These are phyloP conservation scores for Gilbertella persicaria DNA, from an alignment of 371 early-diverging fungal species.

Conservation along the genomic window DNA sequence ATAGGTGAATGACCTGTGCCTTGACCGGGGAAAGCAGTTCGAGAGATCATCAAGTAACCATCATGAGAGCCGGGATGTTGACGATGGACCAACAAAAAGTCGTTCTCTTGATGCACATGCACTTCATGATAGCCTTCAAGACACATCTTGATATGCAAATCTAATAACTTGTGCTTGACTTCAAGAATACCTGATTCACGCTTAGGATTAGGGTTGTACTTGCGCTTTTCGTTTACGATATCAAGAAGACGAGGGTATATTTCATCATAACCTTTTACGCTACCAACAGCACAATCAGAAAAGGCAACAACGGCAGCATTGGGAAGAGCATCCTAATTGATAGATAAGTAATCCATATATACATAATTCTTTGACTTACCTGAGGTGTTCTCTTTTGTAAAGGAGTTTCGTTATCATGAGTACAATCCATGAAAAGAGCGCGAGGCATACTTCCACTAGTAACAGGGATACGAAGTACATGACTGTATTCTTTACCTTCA, in stretches of 20 bases:
- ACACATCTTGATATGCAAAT: constrained; percentile 81
- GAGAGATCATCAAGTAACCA: constrained; percentile 89
- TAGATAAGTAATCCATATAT: neutral
- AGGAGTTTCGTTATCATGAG: constrained; percentile 97
- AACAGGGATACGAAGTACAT: constrained; percentile 36
- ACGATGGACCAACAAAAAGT: constrained; percentile 89
- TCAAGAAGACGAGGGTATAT: constrained; percentile 84
- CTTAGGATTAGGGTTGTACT: constrained; percentile 62
- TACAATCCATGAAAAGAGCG: constrained; percentile 97
- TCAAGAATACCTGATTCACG: constrained; percentile 61
- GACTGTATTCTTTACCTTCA: constrained; percentile 43
- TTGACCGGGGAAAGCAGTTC: constrained; percentile 74
- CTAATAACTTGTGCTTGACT: constrained; percentile 75
- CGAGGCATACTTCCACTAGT: constrained; percentile 68
- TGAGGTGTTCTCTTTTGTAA: constrained; percentile 82
- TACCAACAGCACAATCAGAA: constrained; percentile 89
- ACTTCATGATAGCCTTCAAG: constrained; percentile 84
- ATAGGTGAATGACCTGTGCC: constrained; percentile 57
- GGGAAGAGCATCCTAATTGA: constrained; percentile 76
- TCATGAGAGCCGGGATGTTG: constrained; percentile 88
- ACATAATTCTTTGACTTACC: constrained; percentile 6
- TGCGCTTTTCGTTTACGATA: constrained; percentile 84
- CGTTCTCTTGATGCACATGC: constrained; percentile 93
- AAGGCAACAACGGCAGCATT: constrained; percentile 92
- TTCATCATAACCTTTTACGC: constrained; percentile 96